phyloP scores from a whole-genome alignment of 441 rosid genomes.

The Croton setiger region DNA sequence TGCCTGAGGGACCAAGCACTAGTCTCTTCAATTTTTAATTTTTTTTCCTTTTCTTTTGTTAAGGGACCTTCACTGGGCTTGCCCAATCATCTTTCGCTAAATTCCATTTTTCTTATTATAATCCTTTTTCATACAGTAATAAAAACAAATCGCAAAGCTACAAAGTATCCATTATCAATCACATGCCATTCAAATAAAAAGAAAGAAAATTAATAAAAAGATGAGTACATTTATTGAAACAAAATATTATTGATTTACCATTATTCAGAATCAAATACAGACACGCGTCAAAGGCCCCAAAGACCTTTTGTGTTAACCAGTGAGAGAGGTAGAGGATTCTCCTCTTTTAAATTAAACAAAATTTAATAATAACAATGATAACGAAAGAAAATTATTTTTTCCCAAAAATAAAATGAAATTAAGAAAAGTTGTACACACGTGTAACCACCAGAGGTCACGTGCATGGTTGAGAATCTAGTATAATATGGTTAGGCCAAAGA shows the following conservation, averaged over 20 bases:
- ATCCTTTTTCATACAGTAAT: slow-evolving; percentile 16
- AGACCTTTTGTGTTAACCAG: slow-evolving; percentile 35
- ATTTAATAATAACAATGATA: slow-evolving; percentile 1
- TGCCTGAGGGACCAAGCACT: slow-evolving; percentile 43
- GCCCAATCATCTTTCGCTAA: slow-evolving; percentile 25
- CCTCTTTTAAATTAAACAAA: slow-evolving; percentile 9
- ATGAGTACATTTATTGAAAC: not conserved
- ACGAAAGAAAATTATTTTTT: not conserved
- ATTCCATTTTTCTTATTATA: slow-evolving; percentile 17
- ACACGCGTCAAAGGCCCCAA: slow-evolving; percentile 50
- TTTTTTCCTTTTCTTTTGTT: not conserved
- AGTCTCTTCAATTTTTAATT: slow-evolving; percentile 26
- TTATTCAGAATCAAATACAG: slow-evolving; percentile 38
- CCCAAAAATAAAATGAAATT: not conserved
- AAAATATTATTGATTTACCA: slow-evolving; percentile 22
- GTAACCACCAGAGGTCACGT: slow-evolving; percentile 28
- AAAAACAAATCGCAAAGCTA: slow-evolving; percentile 47
- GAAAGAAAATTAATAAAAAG: no score
- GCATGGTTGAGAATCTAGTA: slow-evolving; percentile 18
- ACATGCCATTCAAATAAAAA: slow-evolving; percentile 31
- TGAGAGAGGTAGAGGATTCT: slow-evolving; percentile 30
- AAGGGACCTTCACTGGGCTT: slow-evolving; percentile 14
- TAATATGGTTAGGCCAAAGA: slow-evolving; percentile 32
- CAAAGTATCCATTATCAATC: slow-evolving; percentile 43
- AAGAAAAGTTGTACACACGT: slow-evolving; percentile 27